phyloP scores from a whole-genome alignment of 352 stramenopile genomes.

The Phytophthora pseudosyringae region DNA sequence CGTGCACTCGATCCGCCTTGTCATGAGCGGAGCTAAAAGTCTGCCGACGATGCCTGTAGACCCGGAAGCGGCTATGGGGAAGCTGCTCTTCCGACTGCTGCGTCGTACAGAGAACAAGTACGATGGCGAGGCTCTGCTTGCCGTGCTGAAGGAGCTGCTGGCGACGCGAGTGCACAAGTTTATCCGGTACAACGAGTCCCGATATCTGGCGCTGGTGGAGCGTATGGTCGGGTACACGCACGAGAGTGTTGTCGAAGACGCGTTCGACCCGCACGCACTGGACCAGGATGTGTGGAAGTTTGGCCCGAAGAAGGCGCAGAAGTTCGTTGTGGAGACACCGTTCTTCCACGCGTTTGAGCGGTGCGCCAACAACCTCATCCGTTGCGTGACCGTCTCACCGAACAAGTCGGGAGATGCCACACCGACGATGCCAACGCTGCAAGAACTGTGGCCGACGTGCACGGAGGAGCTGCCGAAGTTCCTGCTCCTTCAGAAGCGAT shows the following conservation, averaged over 20 bases:
- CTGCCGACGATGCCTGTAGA: constrained; percentile 31
- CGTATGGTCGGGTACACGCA: constrained; percentile 56
- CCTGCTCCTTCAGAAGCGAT: constrained; percentile 64
- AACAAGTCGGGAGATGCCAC: constrained; percentile 12
- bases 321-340: constrained; percentile 25
- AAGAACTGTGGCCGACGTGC: constrained; percentile 60
- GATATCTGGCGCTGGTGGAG: constrained; percentile 54
- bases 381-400: constrained; percentile 21
- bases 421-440: constrained; percentile 20
- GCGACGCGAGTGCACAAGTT: constrained; percentile 58
- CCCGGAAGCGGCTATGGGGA: constrained; percentile 55
- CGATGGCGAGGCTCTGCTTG: constrained; percentile 16
- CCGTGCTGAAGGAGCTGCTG: constrained; percentile 62
- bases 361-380: constrained; percentile 45
- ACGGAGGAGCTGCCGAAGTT: constrained; percentile 57
- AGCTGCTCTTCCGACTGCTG: constrained; percentile 66
- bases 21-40: constrained; percentile 39
- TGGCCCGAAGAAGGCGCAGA: constrained; percentile 17
- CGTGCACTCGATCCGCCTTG: constrained; percentile 56
- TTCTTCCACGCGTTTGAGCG: constrained; percentile 37
- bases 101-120: constrained; percentile 31
- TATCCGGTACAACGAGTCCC: constrained; percentile 55
- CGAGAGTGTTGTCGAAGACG: constrained; percentile 39
- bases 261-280: constrained; percentile 47
- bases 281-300: constrained; percentile 46